Conservation (phyloP, 1,139 yeast genomes). For the Suhomyces terraborum region DNA sequence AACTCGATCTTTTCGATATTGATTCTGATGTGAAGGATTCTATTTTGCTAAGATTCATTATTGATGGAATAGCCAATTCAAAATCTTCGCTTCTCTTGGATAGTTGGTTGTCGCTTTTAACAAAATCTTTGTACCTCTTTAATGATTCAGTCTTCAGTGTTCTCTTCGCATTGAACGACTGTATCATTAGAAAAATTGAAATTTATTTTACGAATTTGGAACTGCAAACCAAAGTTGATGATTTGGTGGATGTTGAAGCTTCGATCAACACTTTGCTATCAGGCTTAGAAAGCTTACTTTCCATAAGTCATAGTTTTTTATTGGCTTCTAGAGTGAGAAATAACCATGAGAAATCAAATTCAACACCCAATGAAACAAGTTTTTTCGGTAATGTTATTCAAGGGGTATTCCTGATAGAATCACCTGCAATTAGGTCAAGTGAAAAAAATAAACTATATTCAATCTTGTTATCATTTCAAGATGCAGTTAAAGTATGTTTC, state of each 20-base stretch:
- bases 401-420: constrained; percentile 83
- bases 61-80: constrained; percentile 40
- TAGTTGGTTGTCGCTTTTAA: constrained; percentile 49
- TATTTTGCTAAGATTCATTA: constrained; percentile 35
- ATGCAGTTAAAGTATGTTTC: constrained; percentile 56
- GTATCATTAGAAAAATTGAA: constrained; percentile 50
- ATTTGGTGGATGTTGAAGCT: constrained; percentile 39
- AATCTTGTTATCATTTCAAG: constrained; percentile 63
- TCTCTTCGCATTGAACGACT: constrained; percentile 49
- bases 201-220: constrained; percentile 32
- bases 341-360: constrained; percentile 19
- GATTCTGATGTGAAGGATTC: constrained; percentile 38
- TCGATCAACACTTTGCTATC: constrained; percentile 55
- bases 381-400: constrained; percentile 78
- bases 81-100: constrained; percentile 44
- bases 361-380: constrained; percentile 40
- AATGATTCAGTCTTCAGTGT: constrained; percentile 55
- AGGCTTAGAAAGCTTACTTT: constrained; percentile 68
- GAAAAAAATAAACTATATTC: constrained; percentile 58
- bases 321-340: constrained; percentile 35
- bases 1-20: constrained; percentile 35
- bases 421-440: constrained; percentile 58
- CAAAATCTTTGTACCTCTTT: constrained; percentile 48
- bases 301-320: constrained; percentile 61
- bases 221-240: constrained; percentile 22